phyloP scores from a whole-genome alignment of 2,329 filamentous ascomycete species.

The Lasiodiplodia gonubiensis region DNA sequence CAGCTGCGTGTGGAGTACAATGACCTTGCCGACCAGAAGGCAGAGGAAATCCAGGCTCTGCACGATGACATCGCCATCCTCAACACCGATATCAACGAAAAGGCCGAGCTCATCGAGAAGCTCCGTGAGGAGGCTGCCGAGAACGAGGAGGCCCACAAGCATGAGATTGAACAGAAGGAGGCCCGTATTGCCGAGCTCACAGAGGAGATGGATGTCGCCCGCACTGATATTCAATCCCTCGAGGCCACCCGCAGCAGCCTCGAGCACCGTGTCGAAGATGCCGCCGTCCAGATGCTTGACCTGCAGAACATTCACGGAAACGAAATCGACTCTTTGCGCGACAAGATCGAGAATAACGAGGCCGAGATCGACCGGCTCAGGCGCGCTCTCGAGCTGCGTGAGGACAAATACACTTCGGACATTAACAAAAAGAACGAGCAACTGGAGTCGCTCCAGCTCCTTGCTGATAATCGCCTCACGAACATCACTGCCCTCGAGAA shows the following conservation, averaged over 20 bases:
- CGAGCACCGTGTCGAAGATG: slow-evolving; percentile 42
- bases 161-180: slow-evolving; percentile 38
- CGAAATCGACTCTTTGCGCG: slow-evolving; percentile 47
- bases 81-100: slow-evolving; percentile 41
- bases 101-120: slow-evolving; percentile 37
- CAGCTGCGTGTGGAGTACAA: slow-evolving; percentile 41
- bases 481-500: slow-evolving; percentile 41
- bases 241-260: slow-evolving; percentile 38
- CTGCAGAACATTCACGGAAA: slow-evolving; percentile 40
- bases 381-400: slow-evolving; percentile 35
- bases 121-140: slow-evolving; percentile 42
- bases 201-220: slow-evolving; percentile 29
- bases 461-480: slow-evolving; percentile 42
- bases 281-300: slow-evolving; percentile 44
- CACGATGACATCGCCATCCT: slow-evolving; percentile 45
- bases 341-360: slow-evolving; percentile 47
- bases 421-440: slow-evolving; percentile 39
- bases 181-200: slow-evolving; percentile 38
- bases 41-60: slow-evolving; percentile 36
- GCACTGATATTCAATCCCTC: slow-evolving; percentile 34
- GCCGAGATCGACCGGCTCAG: slow-evolving; percentile 46
- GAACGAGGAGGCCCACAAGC: slow-evolving; percentile 38
- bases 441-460: slow-evolving; percentile 42
- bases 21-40: slow-evolving; percentile 37
- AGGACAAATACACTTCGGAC: slow-evolving; percentile 36